Base-by-base conservation (phyloP, 2,329 filamentous ascomycete species). In the Fusarium newnesense region DNA sequence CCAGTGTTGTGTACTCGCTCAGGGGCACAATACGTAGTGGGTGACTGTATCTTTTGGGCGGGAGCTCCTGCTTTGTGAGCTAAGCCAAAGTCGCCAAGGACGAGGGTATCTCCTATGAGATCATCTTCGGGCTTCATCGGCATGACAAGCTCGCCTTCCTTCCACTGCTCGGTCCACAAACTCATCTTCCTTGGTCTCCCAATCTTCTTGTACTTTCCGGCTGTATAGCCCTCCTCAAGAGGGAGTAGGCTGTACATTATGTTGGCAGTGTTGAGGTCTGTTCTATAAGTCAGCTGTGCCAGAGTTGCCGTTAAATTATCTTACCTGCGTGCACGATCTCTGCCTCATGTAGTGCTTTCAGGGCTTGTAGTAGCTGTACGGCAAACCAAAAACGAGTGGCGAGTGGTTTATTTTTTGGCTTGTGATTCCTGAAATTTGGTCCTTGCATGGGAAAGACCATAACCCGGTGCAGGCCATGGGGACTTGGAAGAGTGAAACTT, bases 401-500 rank as follows among this genome's bases (percentile, higher is more conserved):
- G n/a, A n/a, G n/a, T n/a, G n/a, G n/a, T n/a, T n/a, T n/a, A n/a
- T n/a, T n/a, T n/a, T n/a, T n/a, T n/a, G n/a, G n/a, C n/a, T n/a
- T 8, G 10, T 24, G 2, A 5, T 50, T 34, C 9, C 47, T 34
- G 0, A 50, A 10, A 4, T 24, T 50, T 8, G 47, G 47, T 13
- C 30, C 47, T 50, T 50, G 30, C 0, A 15, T 2, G 2, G n/a
- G 47, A 34, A 50, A 9, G 15, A 19, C 47, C 0, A 50, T 7
- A 0, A 50, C 30, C 0, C 30, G 21, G 1, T 50, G 30, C 13
- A 19, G 16, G 2, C 21, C n/a, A 7, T 50, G 47, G 0, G 30
- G 30, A 0, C 16, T 50, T 0, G 4, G 8, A 1, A 50, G 30
- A 0, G n/a, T 19, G 5, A 18, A 34, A 34, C 0, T 5, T 50